A percentile compares a stretch with the other conserved stretches of the same genome.
Conservation (phyloP, 345 rosid species). For the Bruguiera gymnorhiza region DNA sequence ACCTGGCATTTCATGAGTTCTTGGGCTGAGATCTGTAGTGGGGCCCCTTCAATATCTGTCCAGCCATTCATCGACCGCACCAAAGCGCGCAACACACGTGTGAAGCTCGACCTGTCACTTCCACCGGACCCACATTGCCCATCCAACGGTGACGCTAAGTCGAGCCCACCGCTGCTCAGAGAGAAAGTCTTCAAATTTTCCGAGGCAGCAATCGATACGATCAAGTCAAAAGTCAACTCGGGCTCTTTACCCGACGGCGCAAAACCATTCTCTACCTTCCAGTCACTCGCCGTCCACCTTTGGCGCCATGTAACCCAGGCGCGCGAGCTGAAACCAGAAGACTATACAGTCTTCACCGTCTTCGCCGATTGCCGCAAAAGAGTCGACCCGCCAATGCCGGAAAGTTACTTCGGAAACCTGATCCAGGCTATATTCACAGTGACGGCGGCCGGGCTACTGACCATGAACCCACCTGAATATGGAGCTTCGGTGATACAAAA, state of each 20-base stretch:
- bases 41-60: conserved; percentile 39
- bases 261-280: conserved; percentile 86
- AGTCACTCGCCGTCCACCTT: conserved; percentile 67
- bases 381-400: conserved; percentile 80
- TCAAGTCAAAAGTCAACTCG: conserved; percentile 65
- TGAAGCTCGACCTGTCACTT: conserved; percentile 58
- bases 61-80: conserved; percentile 75
- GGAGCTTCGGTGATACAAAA: conserved; percentile 72
- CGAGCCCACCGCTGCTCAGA: conserved; percentile 38
- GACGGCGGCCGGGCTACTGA: conserved; percentile 64
- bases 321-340: conserved; percentile 73
- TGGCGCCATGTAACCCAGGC: conserved; percentile 91
- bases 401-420: conserved; percentile 76
- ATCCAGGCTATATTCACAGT: conserved; percentile 91
- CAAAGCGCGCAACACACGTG: conserved; percentile 71
- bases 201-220: conserved; percentile 55
- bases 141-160: conserved; percentile 33
- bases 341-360: conserved; percentile 73
- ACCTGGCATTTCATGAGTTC: conserved; percentile 98
- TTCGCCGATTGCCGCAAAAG: conserved; percentile 85
- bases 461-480: conserved; percentile 57
- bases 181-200: conserved; percentile 77
- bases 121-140: conserved; percentile 38
- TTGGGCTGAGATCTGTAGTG: conserved; percentile 73
- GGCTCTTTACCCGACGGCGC: conserved; percentile 46